Percentiles rank a stretch among this genome's conserved stretches.
Evolutionary conservation across 176 grass and related monocot genomes (phyloP).

Genomic region (Oryza glaberrima): DNA sequence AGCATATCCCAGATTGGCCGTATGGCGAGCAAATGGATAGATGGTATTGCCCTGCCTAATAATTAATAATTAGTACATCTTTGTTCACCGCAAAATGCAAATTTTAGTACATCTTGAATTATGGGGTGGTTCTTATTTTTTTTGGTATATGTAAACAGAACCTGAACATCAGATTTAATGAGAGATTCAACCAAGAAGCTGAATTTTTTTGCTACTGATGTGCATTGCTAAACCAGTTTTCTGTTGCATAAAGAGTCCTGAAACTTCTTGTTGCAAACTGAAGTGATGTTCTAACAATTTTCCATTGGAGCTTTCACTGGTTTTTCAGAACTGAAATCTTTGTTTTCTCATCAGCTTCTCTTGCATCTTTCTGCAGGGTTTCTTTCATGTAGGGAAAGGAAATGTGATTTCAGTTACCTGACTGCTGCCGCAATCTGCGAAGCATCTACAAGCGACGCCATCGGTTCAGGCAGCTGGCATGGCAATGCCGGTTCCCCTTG

Average conservation of each 20-base stretch:
- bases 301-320: background rate
- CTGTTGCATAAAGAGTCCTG: background rate
- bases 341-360: constrained; percentile 19
- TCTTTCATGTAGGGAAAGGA: constrained; percentile 53
- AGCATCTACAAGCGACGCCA: constrained; percentile 1
- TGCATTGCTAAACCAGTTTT: background rate
- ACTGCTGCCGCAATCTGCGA: constrained; percentile 9
- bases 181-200: background rate
- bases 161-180: constrained; percentile 6
- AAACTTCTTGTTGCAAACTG: background rate
- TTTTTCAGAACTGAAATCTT: constrained; percentile 6
- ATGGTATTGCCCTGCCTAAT: too few relatives aligned
- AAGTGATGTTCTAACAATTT: background rate
- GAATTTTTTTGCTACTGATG: constrained; percentile 7
- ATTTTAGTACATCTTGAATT: background rate
- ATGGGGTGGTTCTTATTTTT: background rate
- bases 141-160: background rate
- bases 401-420: constrained; percentile 9
- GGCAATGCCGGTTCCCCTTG: constrained; percentile 98
- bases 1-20: too few relatives aligned
- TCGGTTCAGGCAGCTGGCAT: constrained; percentile 50
- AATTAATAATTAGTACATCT: too few relatives aligned
- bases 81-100: too few relatives aligned
- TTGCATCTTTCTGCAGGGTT: constrained; percentile 35
- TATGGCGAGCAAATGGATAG: too few relatives aligned